Conservation (phyloP, 768 basidiomycete species). For the Suillus clintonianus region DNA sequence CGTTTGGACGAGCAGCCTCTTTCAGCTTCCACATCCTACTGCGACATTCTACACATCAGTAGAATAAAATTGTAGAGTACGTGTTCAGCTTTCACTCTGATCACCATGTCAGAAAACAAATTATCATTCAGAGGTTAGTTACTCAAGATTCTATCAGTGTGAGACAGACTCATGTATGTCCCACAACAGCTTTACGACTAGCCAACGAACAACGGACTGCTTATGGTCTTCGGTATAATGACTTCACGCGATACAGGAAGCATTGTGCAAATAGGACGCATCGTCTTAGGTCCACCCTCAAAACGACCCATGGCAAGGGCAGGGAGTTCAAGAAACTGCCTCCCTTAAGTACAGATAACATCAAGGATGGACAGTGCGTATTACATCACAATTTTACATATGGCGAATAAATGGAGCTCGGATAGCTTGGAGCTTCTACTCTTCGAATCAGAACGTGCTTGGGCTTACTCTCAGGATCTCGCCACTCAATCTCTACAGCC, state of each 20-base stretch:
- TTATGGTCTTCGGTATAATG: conserved; percentile 90
- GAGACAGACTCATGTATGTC: conserved; percentile 7
- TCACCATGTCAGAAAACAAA: conserved; percentile 25
- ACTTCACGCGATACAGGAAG: conserved; percentile 87
- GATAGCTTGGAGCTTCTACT: conserved; percentile 78
- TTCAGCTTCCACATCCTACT: conserved; percentile 17
- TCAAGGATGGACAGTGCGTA: conserved; percentile 85
- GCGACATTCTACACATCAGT: conserved; percentile 11
- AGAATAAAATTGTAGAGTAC: background rate
- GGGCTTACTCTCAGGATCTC: conserved; percentile 88
- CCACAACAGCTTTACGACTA: conserved; percentile 70
- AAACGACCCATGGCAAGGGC: conserved; percentile 86
- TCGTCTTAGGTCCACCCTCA: conserved; percentile 80
- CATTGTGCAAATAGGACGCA: conserved; percentile 92
- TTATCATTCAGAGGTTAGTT: conserved; percentile 43
- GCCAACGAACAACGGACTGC: conserved; percentile 88
- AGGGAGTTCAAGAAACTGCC: conserved; percentile 88
- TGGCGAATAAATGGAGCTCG: background rate
- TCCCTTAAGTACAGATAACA: conserved; percentile 60
- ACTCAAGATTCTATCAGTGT: background rate
- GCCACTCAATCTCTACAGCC: conserved; percentile 50
- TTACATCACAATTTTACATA: background rate
- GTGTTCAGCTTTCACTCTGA: background rate
- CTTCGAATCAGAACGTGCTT: conserved; percentile 90
- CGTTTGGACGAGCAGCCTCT: conserved; percentile 4